Base-by-base conservation (phyloP, 192 early-diverging fungal genomes). In the Coemansia javaensis region DNA sequence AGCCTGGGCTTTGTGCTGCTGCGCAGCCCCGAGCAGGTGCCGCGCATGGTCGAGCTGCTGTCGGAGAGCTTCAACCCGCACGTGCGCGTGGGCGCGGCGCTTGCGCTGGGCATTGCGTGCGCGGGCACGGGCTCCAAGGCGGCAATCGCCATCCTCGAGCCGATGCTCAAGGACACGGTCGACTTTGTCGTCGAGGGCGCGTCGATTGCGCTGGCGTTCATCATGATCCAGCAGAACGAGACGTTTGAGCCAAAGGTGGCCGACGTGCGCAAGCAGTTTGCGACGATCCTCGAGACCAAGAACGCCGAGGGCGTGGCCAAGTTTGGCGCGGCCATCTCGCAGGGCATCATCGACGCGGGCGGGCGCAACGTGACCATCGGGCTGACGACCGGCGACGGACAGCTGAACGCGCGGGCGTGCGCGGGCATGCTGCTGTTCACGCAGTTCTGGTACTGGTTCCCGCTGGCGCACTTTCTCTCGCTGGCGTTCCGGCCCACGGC, bases 371-470 rank as follows among this genome's bases (percentile, higher is more conserved):
- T 97, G 20, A 96, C 91, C 0, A 94, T 99, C 40, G 91, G 89
- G 0, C 75, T 99, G 38, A 82, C 85, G 33, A 89, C 90, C 34
- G 72, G 67, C n/a, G 89, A 89, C 23, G 94, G 91, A 1, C 85
- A 93, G 60, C 80, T 85, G 16, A 90, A 90, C 56, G 94, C 93
- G 80, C 81, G 86, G n/a, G 90, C 95, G 16, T 90, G 97, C 59
- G 94, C 92, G n/a, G 97, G 97, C 17, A 94, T 95, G 85, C 90
- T 91, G 9, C 80, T 99, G 24, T 99, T 99, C 56, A 91, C 93
- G 18, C 94, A 99, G 77, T 97, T 96, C 72, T 99, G 97, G 97
- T 94, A 93, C 82, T 99, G 97, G 97, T 97, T 89, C 77, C 97
- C 97, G 30, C 72, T 98, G 56, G 86, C 88, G 22, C 97, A 97